Base-by-base conservation (phyloP, 768 basidiomycete genomes). In the Inosperma sp. region DNA sequence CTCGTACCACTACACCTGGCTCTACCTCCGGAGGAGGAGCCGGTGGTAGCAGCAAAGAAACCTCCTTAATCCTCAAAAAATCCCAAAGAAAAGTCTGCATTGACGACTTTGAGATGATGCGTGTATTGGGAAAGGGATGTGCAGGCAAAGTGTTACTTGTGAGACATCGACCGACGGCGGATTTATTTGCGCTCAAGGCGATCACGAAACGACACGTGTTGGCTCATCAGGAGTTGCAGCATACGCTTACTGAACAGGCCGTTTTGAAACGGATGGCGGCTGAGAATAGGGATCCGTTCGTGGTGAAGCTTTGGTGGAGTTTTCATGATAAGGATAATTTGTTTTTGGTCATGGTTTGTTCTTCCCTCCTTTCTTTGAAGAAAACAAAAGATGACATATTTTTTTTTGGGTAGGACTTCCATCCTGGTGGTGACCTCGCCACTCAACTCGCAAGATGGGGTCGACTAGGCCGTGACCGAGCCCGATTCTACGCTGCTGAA, bases 281-380 rank as follows among this genome's bases (percentile, higher is more conserved):
- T 4, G 83, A 87, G 59, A 80, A 83, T 51, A 78, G 80, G 59
- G 93, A 97, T 65, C 93, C 93, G 9, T 99, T 98, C 66, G 89
- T 98, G 46, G 92, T 97, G 54, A 91, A 87, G 66, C 80, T 99
- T 14, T 90, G 92, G 83, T 94, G 90, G 87, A 88, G 88, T 68
- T 99, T 98, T 73, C 94, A 97, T 68, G 94, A 98, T 70, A 88
- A 89, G 71, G 93, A 97, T 67, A 95, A 96, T 64, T 70, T 98
- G 55, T 98, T 94, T 71, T 80, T 99, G 62, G 92, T 97, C 36
- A 94, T 99, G 88, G 88, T 87, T 54, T 73, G 57, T 54, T 56
- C 59, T 47, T 39, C 19, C 45, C 36, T 42, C 30, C n/a, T 51
- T 49, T 55, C 29, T 61, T 57, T 51, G 51, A 9, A 6, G 13